phyloP scores from a whole-genome alignment of 2,329 filamentous ascomycete species.

The Exophiala sp. region DNA sequence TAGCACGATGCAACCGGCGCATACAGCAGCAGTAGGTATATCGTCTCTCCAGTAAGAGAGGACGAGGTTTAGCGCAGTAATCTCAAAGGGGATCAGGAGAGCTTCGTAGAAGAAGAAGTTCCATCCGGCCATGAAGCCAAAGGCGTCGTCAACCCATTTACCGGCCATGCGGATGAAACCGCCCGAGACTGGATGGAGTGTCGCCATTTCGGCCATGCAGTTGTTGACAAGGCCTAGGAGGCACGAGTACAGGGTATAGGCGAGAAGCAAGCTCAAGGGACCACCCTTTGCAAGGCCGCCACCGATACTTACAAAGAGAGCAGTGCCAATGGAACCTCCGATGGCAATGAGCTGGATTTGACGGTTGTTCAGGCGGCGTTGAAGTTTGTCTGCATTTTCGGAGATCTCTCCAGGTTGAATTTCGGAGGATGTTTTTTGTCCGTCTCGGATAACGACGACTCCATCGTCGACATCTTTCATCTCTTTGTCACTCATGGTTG shows the following conservation, averaged over 20 bases:
- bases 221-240: slow-evolving; percentile 39
- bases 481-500: slow-evolving; percentile 15
- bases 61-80: slow-evolving; percentile 41
- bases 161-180: slow-evolving; percentile 42
- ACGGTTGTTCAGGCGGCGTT: slow-evolving; percentile 52
- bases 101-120: slow-evolving; percentile 48
- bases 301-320: slow-evolving; percentile 40
- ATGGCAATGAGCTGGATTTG: slow-evolving; percentile 55
- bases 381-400: slow-evolving; percentile 37
- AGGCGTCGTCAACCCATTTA: slow-evolving; percentile 45
- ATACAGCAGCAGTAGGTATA: slow-evolving; percentile 38
- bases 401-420: slow-evolving; percentile 18
- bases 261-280: slow-evolving; percentile 38
- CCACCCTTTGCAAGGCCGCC: slow-evolving; percentile 37
- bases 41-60: slow-evolving; percentile 40
- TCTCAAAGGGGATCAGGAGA: slow-evolving; percentile 41
- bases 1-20: slow-evolving; percentile 38
- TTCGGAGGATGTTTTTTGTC: not conserved
- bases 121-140: slow-evolving; percentile 45
- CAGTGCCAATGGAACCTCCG: slow-evolving; percentile 40
- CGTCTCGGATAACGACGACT: not conserved
- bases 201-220: slow-evolving; percentile 45
- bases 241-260: slow-evolving; percentile 32
- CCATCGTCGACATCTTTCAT: slow-evolving; percentile 7
- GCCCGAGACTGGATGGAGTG: slow-evolving; percentile 41